These are phyloP conservation scores for Talaromyces sp. DNA, from an alignment of 2,329 filamentous ascomycete species.

Conservation along the genomic window DNA sequence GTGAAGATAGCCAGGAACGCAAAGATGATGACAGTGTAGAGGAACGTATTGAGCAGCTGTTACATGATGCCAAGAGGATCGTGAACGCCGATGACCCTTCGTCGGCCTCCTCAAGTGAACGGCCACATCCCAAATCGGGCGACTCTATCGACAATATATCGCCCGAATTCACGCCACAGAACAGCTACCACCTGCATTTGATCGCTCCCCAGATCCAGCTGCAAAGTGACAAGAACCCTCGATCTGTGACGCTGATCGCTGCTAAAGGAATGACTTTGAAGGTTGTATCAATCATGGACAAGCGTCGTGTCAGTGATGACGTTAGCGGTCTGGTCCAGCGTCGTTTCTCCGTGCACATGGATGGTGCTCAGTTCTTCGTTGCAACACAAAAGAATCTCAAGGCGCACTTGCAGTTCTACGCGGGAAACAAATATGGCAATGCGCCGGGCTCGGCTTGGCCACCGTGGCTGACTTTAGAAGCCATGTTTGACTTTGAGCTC, in stretches of 20 bases:
- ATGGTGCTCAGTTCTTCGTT: conserved; percentile 97
- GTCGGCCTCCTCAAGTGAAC: conserved; percentile 30
- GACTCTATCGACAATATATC: conserved; percentile 71
- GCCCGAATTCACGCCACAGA: conserved; percentile 82
- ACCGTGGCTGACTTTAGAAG: conserved; percentile 95
- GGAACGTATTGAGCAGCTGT: conserved; percentile 77
- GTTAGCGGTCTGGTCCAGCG: conserved; percentile 94
- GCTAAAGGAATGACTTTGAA: conserved; percentile 98
- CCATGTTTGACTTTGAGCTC: conserved; percentile 93
- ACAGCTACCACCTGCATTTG: conserved; percentile 88
- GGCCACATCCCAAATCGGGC: conserved; percentile 23
- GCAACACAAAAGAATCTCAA: conserved; percentile 90
- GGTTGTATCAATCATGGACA: conserved; percentile 97
- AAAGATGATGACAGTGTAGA: conserved; percentile 66
- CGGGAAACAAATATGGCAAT: conserved; percentile 86
- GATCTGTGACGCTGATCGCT: conserved; percentile 92
- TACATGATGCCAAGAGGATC: conserved; percentile 78
- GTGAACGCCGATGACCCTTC: conserved; percentile 64
- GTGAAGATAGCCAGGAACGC: conserved; percentile 30
- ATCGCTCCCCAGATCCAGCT: conserved; percentile 97
- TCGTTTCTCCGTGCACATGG: conserved; percentile 90
- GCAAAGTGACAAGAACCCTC: conserved; percentile 96
- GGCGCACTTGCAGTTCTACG: conserved; percentile 84
- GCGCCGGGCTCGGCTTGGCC: conserved; percentile 85
- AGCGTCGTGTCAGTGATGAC: conserved; percentile 81